Conservation (phyloP, 2,329 filamentous ascomycete genomes). For the Colletotrichum sp. region DNA sequence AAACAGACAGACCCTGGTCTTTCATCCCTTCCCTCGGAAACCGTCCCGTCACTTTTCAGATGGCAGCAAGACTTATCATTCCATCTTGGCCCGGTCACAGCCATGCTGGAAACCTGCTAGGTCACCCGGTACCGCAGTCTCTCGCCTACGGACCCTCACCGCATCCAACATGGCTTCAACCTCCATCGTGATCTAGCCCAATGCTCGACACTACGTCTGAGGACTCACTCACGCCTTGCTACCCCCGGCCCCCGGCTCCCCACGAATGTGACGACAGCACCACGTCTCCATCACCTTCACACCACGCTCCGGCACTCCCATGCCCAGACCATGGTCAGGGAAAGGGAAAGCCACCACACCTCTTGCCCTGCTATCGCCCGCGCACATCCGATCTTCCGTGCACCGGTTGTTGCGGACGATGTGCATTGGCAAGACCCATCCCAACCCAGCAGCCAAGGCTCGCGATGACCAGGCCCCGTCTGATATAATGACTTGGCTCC, state of each 20-base stretch:
- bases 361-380: not conserved
- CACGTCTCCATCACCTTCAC: not conserved
- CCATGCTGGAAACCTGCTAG: not conserved
- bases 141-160: not conserved
- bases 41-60: constrained; percentile 6
- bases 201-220: not conserved
- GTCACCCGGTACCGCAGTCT: not conserved
- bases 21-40: constrained; percentile 4
- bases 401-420: constrained; percentile 2
- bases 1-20: constrained; percentile 10
- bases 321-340: not conserved
- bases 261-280: not conserved
- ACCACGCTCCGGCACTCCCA: constrained; percentile 9
- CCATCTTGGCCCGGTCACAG: not conserved
- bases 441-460: constrained; percentile 4
- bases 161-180: not conserved
- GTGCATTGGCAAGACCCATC: not conserved
- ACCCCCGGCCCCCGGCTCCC: not conserved
- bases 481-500: constrained; percentile 17
- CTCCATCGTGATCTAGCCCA: not conserved
- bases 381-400: constrained; percentile 8
- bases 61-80: not conserved
- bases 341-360: not conserved
- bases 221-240: not conserved
- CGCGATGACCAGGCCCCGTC: not conserved